These are phyloP conservation scores for Saccharomyces pastorianus DNA, from an alignment of 1,139 yeast species.

Conservation along the genomic window DNA sequence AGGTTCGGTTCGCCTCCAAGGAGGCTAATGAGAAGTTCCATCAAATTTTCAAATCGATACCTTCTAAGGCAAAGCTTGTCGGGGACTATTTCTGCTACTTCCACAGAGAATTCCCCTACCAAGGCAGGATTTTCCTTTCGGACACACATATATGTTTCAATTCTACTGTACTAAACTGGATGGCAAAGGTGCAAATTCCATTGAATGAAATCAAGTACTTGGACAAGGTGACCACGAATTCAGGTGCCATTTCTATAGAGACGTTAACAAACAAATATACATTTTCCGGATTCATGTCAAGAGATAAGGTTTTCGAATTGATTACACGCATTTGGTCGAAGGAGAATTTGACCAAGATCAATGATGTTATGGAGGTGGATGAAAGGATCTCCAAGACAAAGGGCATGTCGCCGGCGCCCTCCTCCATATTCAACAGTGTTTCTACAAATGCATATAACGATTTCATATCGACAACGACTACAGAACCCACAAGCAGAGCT, in stretches of 20 bases:
- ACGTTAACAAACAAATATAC: slow-evolving; percentile 55
- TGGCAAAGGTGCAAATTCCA: slow-evolving; percentile 68
- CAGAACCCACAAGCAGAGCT: slow-evolving; percentile 12
- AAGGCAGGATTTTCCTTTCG: slow-evolving; percentile 79
- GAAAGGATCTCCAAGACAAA: not conserved
- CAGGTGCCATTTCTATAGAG: slow-evolving; percentile 77
- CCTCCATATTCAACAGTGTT: not conserved
- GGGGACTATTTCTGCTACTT: slow-evolving; percentile 89
- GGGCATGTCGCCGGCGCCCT: not conserved
- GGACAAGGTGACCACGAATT: slow-evolving; percentile 79
- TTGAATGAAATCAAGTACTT: slow-evolving; percentile 63
- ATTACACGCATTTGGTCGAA: slow-evolving; percentile 50
- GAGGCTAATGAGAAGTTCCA: slow-evolving; percentile 74
- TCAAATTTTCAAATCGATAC: slow-evolving; percentile 59
- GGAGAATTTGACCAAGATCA: slow-evolving; percentile 10
- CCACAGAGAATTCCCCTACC: slow-evolving; percentile 75
- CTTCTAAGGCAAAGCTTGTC: slow-evolving; percentile 59
- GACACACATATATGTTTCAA: slow-evolving; percentile 78
- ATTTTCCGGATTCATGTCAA: slow-evolving; percentile 79
- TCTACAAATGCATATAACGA: slow-evolving; percentile 5
- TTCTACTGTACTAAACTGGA: slow-evolving; percentile 86
- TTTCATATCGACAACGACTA: slow-evolving; percentile 2
- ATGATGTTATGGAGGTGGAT: not conserved
- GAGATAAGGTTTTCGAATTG: slow-evolving; percentile 71
- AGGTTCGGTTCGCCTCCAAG: slow-evolving; percentile 49